Percentiles rank a stretch among this genome's conserved stretches.
phyloP scores from a whole-genome alignment of 495 filamentous ascomycete species.

The Tuber aestivum region DNA sequence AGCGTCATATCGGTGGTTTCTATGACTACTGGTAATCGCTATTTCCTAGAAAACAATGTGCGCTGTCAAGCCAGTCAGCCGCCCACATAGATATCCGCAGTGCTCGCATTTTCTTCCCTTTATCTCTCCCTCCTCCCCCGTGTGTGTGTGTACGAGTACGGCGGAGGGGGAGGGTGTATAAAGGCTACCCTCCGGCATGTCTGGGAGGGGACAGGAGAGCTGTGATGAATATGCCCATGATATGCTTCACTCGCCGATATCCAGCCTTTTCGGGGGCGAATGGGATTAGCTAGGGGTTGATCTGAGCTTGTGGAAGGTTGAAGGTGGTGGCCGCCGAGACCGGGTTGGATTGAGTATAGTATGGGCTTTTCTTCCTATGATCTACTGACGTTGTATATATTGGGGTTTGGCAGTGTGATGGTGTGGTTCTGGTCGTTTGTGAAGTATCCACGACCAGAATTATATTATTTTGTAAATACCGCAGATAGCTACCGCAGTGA shows the following conservation, averaged over 20 bases:
- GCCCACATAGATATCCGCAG: background rate
- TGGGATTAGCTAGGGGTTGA: constrained; percentile 20
- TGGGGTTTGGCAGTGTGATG: background rate
- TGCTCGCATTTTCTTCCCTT: constrained; percentile 8
- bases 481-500: background rate
- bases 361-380: background rate
- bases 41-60: background rate
- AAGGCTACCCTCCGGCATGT: background rate
- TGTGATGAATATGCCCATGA: constrained; percentile 19
- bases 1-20: background rate
- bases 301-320: constrained; percentile 11
- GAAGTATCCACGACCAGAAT: background rate
- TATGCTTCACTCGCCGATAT: constrained; percentile 31
- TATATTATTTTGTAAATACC: background rate
- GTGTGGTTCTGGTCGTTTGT: background rate
- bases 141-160: background rate
- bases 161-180: constrained; percentile 10
- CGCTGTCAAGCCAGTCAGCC: background rate
- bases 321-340: background rate
- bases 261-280: constrained; percentile 4
- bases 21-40: background rate
- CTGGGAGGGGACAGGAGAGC: background rate
- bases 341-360: background rate
- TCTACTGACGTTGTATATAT: background rate
- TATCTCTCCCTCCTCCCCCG: background rate